These are phyloP conservation scores for Byssoonygena ceratinophila DNA, from an alignment of 2,329 filamentous ascomycete genomes.

Conservation along the genomic window DNA sequence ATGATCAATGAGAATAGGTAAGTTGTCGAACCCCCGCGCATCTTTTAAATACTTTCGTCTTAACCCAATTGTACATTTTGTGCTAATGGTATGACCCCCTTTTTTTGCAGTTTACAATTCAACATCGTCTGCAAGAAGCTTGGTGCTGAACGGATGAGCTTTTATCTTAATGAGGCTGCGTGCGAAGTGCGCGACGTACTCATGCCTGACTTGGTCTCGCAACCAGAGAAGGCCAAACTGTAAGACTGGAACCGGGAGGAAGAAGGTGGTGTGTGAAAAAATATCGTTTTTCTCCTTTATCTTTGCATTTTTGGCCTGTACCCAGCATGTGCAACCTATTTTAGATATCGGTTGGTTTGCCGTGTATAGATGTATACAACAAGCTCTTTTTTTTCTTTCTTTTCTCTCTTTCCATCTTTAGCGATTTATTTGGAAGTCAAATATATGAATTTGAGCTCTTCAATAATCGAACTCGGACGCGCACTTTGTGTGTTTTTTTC, in stretches of 20 bases:
- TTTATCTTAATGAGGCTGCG: conserved; percentile 90
- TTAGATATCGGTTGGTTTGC: neutral
- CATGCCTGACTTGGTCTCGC: conserved; percentile 55
- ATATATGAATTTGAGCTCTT: neutral
- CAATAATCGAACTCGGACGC: neutral
- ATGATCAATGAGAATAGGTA: conserved; percentile 99
- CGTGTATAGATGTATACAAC: conserved; percentile 2
- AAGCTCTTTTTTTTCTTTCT: neutral
- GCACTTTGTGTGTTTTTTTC: neutral
- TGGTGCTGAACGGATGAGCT: conserved; percentile 84
- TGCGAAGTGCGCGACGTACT: conserved; percentile 80
- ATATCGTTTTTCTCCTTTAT: too few relatives aligned
- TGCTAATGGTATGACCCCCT: conserved; percentile 4
- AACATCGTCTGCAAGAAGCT: conserved; percentile 93
- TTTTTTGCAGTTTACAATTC: conserved; percentile 69
- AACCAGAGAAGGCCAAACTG: conserved; percentile 76
- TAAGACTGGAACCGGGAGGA: conserved; percentile 36
- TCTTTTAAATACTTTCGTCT: too few relatives aligned
- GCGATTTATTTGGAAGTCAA: neutral
- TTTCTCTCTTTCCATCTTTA: too few relatives aligned
- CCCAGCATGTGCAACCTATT: too few relatives aligned
- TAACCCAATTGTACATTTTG: too few relatives aligned
- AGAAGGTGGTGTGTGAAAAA: neutral
- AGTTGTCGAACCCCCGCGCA: conserved; percentile 21
- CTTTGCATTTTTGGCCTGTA: neutral